Evolutionary conservation across 2,329 filamentous ascomycete species (phyloP), one percentile per base, ranked within the genome.

Genomic region (Fusarium neocosmosporiellum): DNA sequence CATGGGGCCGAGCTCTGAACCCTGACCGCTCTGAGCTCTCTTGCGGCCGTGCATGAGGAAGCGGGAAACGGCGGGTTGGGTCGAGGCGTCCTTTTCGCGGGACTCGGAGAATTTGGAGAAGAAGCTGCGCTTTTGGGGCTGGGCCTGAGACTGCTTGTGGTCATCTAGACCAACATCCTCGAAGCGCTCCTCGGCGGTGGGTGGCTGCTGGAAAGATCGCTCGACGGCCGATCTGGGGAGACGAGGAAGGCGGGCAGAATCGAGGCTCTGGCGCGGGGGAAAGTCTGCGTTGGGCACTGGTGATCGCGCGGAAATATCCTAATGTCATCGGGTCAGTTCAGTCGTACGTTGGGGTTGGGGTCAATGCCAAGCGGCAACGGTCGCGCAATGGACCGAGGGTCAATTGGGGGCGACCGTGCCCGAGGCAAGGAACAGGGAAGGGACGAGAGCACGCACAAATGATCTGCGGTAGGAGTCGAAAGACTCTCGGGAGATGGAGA

Each of bases 401-500:
- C 37, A 46, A 46, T 31, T 64, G 48, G 39, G 22, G 34, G 11
- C 34, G 36, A 20, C 24, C 11, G 22, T 43, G 31, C 39, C 39
- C 20, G 27, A 54, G 13, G 22, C 3, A 59, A 31, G 11, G 20
- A 34, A 33, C 46, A 50, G 27, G 46, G 46, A 31, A 50, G 46
- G 46, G 46, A 31, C 8, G 9, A 7, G 31, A 41, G 41, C 34
- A 87, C 92, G 76, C 88, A 98, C 96, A 85, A 98, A 98, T 72
- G 95, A 98, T 78, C 96, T 91, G 72, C 96, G 89, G 84, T 98
- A 98, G 4, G 95, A 98, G 81, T 98, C 96, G 79, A 98, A 98
- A 2, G 95, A 98, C 84, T 98, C 96, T 78, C 96, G 90, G 39
- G 95, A 98, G 81, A 98, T 98, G 72, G 93, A 94, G 81, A 98